Percentiles rank a stretch among this genome's conserved stretches.
These are phyloP conservation scores for Nakazawaea molendinolei DNA, from an alignment of 805 yeast species.

Conservation along the genomic window DNA sequence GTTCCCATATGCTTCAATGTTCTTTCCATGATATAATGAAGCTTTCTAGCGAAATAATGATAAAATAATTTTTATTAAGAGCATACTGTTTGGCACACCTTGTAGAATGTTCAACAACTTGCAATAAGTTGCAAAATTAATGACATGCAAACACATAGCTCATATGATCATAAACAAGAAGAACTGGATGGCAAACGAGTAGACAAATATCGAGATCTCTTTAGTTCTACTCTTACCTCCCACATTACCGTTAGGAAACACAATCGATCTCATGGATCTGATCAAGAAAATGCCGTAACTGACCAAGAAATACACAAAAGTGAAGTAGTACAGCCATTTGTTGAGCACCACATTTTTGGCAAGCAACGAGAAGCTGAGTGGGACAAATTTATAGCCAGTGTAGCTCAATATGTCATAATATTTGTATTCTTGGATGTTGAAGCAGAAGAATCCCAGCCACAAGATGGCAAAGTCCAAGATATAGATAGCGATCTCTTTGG, in stretches of 20 bases:
- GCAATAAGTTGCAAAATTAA: no score
- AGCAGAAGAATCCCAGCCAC: constrained; percentile 75
- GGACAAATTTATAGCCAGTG: constrained; percentile 91
- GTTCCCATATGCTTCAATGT: no score
- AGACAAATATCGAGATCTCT: constrained; percentile 59
- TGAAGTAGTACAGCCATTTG: constrained; percentile 29
- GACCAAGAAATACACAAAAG: constrained; percentile 37
- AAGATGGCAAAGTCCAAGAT: constrained; percentile 69
- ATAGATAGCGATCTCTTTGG: constrained; percentile 80
- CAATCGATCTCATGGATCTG: constrained; percentile 63
- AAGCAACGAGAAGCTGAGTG: constrained; percentile 53
- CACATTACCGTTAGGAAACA: constrained; percentile 54
- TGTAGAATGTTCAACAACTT: no score
- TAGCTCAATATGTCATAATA: constrained; percentile 82
- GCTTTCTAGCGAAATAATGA: no score
- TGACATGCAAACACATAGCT: no score
- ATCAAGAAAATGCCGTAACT: constrained; percentile 62
- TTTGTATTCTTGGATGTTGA: constrained; percentile 56
- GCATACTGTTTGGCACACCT: no score
- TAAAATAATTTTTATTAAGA: no score
- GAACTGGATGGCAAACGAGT: constrained; percentile 78
- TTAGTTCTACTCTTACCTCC: constrained; percentile 74
- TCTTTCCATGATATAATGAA: no score
- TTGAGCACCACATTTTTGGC: constrained; percentile 32
- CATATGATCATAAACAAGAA: constrained; percentile 37